Base-by-base conservation (phyloP, 495 filamentous ascomycete species). In the Pseudomonodictys pantanalensis region DNA sequence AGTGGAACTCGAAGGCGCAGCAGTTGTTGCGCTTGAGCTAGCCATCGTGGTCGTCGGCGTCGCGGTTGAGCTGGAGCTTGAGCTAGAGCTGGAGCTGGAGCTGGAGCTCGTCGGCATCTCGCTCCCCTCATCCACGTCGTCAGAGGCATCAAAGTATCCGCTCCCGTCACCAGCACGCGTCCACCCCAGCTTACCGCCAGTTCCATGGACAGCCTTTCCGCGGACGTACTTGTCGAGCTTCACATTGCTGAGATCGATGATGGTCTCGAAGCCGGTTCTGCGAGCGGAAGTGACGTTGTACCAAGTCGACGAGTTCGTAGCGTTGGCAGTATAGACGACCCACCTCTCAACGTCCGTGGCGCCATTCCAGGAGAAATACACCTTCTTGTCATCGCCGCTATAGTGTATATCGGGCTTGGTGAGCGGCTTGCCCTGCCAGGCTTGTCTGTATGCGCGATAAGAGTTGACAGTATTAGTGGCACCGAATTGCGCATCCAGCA, bases 221-320 rank as follows among this genome's bases (percentile, higher is more conserved):
- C 57, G 48, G 29, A 60, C 41, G 29, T 42, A 60, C 2, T 20
- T 54, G 7, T 54, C 33, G 4, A 60, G 23, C 11, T 54, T 33
- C 23, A 52, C 33, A 30, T 54, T 49, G 6, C 3, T 7, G 2
- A 60, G 50, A 54, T 60, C 57, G 17, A 60, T 29, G 6, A 38
- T 54, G 3, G 57, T 60, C 48, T 60, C 57, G 41, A 60, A 60
- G 25, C 57, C 57, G n/a, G 57, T 54, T 11, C 57, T 29, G 15
- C 5, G 3, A 5, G 49, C 57, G 12, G 48, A 4, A 6, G 57
- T 54, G 2, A 60, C 57, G 33, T 54, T 53, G 8, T n/a, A 54
- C 57, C 57, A 60, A 20, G 57, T 53, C 7, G 32, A 11, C 17
- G 57, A 35, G 35, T 60, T 53, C 5, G 52, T 43, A 6, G 6